Base-by-base conservation (phyloP, 163 green algal genomes). In the Dunaliella salina region DNA sequence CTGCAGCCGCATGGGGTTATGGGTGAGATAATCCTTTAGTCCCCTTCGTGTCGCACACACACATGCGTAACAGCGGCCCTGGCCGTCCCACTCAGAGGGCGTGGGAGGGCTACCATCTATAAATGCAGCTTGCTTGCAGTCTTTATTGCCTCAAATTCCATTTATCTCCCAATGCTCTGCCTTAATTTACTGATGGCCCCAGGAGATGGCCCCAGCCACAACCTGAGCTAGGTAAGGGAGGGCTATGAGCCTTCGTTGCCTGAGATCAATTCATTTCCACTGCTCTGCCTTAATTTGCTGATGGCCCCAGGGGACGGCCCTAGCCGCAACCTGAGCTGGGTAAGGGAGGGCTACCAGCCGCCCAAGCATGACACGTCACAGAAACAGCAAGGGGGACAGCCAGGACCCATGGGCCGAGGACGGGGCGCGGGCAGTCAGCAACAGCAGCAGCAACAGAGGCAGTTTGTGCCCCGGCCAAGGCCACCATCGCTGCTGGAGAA, bases 401-500 rank as follows among this genome's bases (percentile, higher is more conserved):
- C 22, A 33, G 33, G 83, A 33, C 46, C 22, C 8, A 63, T 67
- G 40, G 33, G 82, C 35, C 33, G 82, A 29, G 50, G 33, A 12
- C 22, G 63, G 63, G 33, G 29, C 0, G 22, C 40, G 20, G 67
- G 81, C 34, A 75, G 33, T 29, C 82, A 85, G 40, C 40, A 85
- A 11, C 34, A 85, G 32, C 82, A 85, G 82, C 83, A 86, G 83
- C 83, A 85, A 29, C 82, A 85, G 59, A 82, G 79, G 79, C 79
- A 82, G 32, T 86, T 45, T 15, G 33, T 86, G 26, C 30, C 83
- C 4, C 71, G 59, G 33, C 83, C 71, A 0, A 72, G 69, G 17
- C 69, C 69, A 32, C 83, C 83, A 5, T 86, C 83, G 4, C 72
- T 86, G 83, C 83, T 86, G 26, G 32, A 86, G 69, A 86, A 82